Evolutionary conservation across 2,329 filamentous ascomycete genomes (phyloP), one percentile per base, ranked within the genome.

Genomic region (Penicillium sp.): DNA sequence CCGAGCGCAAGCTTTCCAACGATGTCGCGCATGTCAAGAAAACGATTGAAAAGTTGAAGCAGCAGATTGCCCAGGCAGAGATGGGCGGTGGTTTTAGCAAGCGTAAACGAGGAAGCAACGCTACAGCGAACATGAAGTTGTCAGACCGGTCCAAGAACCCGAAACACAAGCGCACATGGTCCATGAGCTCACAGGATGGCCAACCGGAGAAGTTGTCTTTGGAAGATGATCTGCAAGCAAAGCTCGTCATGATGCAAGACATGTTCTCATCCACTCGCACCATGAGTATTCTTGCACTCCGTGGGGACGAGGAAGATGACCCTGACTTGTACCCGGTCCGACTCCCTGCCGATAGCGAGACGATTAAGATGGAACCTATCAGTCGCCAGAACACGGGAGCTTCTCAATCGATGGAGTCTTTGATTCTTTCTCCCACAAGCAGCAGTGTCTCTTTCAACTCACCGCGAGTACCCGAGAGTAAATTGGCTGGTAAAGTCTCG

Each of bases 11-110:
- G 73, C 83, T 98, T 1, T 93, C 93, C 16, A 98, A 98, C 71
- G 94, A 98, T 67, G 85, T 97, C 9, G 90, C 91, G 0, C 94
- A 98, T 69, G 91, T 98, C 64, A 96, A 96, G 77, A 98, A 97
- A 78, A 91, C 90, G 0, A 97, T 98, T 67, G 94, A 97, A 71
- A 98, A 97, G 77, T 80, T 97, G 49, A 96, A 96, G 75, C 92
- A 96, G 71, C 94, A 97, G 70, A 95, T 97, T 60, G 82, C 89
- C 0, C 92, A 97, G 70, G 81, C 83, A 22, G 85, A 87, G 68
- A 80, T 84, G 56, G 85, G 85, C 19, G 82, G 84, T 72, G 82
- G 84, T 52, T 79, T 84, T 56, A 83, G 84, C 60, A 88, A 87
- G 71, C 79, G 85, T 56, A 87, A 87, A 71, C 82, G 85, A 5